Percentiles rank a stretch among this genome's conserved stretches.
Evolutionary conservation across 352 stramenopile genomes (phyloP).

Genomic region (Blastocystis sp.): DNA sequence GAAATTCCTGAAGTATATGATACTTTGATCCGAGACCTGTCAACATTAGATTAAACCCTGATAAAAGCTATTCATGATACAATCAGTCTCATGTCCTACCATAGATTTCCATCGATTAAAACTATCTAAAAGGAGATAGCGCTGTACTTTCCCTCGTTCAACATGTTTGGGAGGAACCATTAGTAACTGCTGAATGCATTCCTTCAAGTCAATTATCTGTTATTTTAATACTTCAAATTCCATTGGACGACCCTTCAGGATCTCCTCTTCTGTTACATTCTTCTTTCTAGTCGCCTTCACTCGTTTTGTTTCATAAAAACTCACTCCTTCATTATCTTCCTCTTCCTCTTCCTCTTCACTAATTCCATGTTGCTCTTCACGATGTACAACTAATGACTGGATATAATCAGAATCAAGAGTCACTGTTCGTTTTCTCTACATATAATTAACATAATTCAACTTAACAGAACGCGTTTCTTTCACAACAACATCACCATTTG

Average conservation of each 20-base stretch:
- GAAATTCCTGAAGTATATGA: conserved; percentile 4
- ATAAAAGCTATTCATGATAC: conserved; percentile 1
- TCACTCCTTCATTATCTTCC: conserved; percentile 5
- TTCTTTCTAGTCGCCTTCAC: neutral
- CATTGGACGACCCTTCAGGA: neutral
- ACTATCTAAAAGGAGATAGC: neutral
- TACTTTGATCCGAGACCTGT: conserved; percentile 34
- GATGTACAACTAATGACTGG: neutral
- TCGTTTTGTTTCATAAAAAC: conserved; percentile 49
- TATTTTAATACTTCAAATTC: neutral
- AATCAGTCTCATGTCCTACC: neutral
- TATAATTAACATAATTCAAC: no score
- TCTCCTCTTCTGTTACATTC: neutral
- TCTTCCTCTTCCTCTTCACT: neutral
- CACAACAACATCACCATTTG: neutral
- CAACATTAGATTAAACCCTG: conserved; percentile 15
- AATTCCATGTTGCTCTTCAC: neutral
- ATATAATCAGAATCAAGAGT: neutral
- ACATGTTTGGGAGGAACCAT: conserved; percentile 30
- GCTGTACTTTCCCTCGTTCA: conserved; percentile 34
- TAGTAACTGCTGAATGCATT: conserved; percentile 2
- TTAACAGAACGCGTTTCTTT: neutral
- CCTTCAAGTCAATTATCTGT: neutral
- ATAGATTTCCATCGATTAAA: neutral
- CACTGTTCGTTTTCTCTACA: neutral